Evolutionary conservation across 2,329 filamentous ascomycete species (phyloP).

Genomic region (Ceratocystis albifundus): DNA sequence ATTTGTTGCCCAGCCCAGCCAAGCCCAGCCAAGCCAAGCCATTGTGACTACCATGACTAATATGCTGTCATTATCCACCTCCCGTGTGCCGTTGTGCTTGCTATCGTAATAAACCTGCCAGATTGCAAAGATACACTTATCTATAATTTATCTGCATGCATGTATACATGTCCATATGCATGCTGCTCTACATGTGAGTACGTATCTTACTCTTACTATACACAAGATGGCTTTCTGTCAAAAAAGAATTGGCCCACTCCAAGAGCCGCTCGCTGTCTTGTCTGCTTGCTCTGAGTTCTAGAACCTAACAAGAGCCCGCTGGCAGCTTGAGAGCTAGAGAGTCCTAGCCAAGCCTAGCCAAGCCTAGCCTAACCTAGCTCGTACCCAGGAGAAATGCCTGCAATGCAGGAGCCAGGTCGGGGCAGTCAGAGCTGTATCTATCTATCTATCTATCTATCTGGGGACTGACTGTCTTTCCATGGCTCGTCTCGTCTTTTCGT

Average conservation of each 20-base stretch:
- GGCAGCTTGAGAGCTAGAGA: not conserved
- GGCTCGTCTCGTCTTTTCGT: conserved; percentile 5
- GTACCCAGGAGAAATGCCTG: not conserved
- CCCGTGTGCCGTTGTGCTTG: not conserved
- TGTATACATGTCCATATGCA: conserved; percentile 1
- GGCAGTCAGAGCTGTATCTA: not conserved
- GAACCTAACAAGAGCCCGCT: not conserved
- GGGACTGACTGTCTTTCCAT: not conserved
- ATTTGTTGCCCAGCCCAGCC: too few relatives aligned
- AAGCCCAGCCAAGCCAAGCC: too few relatives aligned
- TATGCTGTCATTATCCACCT: not conserved
- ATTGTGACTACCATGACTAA: not conserved
- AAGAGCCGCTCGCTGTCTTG: not conserved
- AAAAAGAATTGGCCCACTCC: not conserved
- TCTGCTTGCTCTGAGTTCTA: not conserved
- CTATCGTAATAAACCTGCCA: not conserved
- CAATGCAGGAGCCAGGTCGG: not conserved
- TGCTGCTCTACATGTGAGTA: not conserved
- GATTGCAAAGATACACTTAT: not conserved
- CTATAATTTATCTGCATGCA: not conserved
- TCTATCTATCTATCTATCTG: too few relatives aligned
- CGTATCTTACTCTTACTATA: too few relatives aligned
- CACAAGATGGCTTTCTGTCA: not conserved
- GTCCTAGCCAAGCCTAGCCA: not conserved
- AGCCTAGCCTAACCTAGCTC: not conserved